phyloP scores from a whole-genome alignment of 1,284 basidiomycete genomes.

The Phylloboletellus chloephorus region DNA sequence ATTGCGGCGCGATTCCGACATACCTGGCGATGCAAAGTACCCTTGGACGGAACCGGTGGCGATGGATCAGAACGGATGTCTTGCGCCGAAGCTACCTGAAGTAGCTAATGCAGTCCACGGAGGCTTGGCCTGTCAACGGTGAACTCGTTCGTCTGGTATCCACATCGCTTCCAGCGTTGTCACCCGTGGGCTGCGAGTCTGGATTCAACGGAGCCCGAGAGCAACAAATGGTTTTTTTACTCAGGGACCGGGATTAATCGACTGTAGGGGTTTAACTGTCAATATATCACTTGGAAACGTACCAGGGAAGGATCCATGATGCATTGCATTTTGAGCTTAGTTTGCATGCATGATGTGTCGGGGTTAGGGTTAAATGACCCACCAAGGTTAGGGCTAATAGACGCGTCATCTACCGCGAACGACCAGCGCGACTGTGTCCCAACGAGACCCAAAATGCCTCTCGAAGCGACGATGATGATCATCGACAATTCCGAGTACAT shows the following conservation, averaged over 20 bases:
- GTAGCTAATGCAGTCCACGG: not conserved
- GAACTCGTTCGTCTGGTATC: not conserved
- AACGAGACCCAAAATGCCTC: slow-evolving; percentile 62
- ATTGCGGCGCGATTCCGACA: not conserved
- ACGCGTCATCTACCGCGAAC: slow-evolving; percentile 24
- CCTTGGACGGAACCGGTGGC: slow-evolving; percentile 3
- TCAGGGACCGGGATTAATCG: not conserved
- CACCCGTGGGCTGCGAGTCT: not conserved
- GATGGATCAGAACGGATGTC: slow-evolving; percentile 3
- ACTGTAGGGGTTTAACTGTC: not conserved
- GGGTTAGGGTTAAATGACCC: slow-evolving; percentile 21
- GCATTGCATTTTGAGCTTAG: no score
- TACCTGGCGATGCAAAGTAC: not conserved
- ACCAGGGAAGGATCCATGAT: not conserved
- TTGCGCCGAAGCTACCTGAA: not conserved
- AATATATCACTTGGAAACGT: slow-evolving; percentile 8
- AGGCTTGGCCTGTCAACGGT: not conserved
- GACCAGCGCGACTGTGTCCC: slow-evolving; percentile 10
- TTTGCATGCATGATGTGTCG: no score
- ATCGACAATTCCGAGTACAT: slow-evolving; percentile 95
- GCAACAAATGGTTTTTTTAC: not conserved
- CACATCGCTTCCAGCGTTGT: not conserved
- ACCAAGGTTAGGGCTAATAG: not conserved
- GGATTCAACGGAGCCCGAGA: no score
- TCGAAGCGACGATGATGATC: slow-evolving; percentile 91